Base-by-base conservation (phyloP, 2,329 filamentous ascomycete species). In the Fusarium chaquense region DNA sequence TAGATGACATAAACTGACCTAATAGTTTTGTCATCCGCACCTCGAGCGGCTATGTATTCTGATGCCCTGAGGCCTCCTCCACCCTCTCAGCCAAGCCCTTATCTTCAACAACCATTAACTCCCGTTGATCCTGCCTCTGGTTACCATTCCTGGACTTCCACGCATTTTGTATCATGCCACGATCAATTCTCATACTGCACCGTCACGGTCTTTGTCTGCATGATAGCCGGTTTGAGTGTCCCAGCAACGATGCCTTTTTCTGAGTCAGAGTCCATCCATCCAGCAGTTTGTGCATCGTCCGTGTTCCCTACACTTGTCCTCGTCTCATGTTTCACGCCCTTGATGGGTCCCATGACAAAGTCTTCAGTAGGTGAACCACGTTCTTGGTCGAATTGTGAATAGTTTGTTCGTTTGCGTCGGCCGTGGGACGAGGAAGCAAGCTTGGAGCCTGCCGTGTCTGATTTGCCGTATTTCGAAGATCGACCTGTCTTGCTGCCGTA, bases 171-270 rank as follows among this genome's bases (percentile, higher is more conserved):
- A 8, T 40, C 33, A 6, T 51, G 12, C 62, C 57, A 50, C 32
- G 50, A 22, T 26, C 46, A 33, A 9, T 38, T 36, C 10, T 62
- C 65, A n/a, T 72, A 73, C 50, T 74, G 65, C 6, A 74, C 69
- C 3, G 67, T 73, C 6, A 74, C 69, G 9, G 72, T 74, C 32
- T 56, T 74, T 5, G 67, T 73, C 52, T 74, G 72, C 20, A 74
- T n/a, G 41, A 73, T 74, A 3, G 69, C 62, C 20, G 57, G 72
- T 6, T 54, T 71, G 12, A 20, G 18, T 13, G 60, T 46, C 0
- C 53, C 59, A 9, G 44, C 57, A 4, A 70, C 52, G 11, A 73
- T 73, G 2, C 55, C 71, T 53, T 62, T 71, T 18, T 73, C 71
- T 2, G 71, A 72, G 38, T 73, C 71, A 9, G 58, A 71, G 24